These are phyloP conservation scores for Calonectria pseudoturangicola DNA, from an alignment of 2,329 filamentous ascomycete genomes.

Conservation along the genomic window DNA sequence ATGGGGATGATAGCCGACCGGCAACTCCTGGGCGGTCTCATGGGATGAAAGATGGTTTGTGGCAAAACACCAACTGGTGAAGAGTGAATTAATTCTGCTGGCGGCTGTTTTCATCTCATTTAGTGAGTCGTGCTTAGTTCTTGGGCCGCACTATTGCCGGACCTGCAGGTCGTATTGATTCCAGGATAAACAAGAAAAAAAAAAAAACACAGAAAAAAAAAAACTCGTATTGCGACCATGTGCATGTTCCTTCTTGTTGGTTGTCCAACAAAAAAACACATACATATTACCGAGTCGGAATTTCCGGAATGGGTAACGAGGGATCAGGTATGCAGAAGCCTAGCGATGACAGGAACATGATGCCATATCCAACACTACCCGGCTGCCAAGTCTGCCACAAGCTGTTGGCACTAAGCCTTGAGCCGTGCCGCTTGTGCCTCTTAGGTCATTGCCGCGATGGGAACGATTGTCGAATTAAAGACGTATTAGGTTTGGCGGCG, in stretches of 20 bases:
- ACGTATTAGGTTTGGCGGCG: conserved; percentile 20
- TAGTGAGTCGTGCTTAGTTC: not conserved
- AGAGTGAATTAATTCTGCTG: conserved; percentile 6
- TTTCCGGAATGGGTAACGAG: not conserved
- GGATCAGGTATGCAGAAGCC: not conserved
- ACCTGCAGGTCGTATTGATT: not conserved
- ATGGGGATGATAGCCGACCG: conserved; percentile 23
- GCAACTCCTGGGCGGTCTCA: conserved; percentile 4
- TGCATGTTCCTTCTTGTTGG: not conserved
- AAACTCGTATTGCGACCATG: conserved; percentile 7
- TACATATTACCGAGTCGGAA: not conserved
- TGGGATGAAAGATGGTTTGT: conserved; percentile 9
- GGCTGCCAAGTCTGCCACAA: too few species aligned
- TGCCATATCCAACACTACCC: not conserved
- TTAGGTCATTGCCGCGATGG: not conserved
- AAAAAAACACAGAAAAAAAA: not conserved
- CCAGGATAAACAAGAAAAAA: not conserved
- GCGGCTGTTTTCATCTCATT: not conserved
- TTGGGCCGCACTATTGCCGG: not conserved
- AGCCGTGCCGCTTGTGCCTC: conserved; percentile 20
- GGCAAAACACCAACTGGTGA: not conserved
- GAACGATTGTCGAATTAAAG: not conserved
- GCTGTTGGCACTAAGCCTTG: conserved; percentile 23
- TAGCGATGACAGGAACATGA: conserved; percentile 18
- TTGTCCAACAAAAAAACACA: not conserved